Evolutionary conservation across 306 rosid genomes (phyloP), one percentile per base, ranked within the genome.

Genomic region (Lagenaria siceraria): DNA sequence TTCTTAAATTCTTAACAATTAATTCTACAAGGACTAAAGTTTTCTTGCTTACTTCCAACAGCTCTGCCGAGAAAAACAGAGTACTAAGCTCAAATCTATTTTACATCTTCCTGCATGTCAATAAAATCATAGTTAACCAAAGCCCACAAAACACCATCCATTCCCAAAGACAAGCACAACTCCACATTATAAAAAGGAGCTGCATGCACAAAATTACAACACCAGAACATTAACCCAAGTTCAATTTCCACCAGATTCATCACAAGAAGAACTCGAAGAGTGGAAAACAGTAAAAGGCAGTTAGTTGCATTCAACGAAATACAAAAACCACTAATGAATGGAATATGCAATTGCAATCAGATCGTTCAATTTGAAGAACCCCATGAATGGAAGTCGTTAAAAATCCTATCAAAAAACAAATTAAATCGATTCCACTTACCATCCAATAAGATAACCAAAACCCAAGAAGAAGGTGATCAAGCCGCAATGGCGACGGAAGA

Each of bases 371-470:
- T 51, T 38, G 5, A 68, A 69, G 10, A 69, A 14, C 7, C 36
- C 54, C 54, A 42, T 68, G 0, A 68, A 68, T 38, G 15, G 10
- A 36, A 36, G 4, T 4, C 72, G 7, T 5, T 13, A 12, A 5
- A n/a, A 66, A 66, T 1, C 19, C 2, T 4, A 40, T 66, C 6
- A 66, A 0, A 66, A 40, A 33, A 3, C 43, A 9, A 33, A 33
- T 14, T 7, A 0, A 35, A 19, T 1, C 14, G 46, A 51, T 15
- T 51, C n/a, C 21, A 6, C 40, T 7, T 85, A 86, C 96, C 99
- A 95, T 56, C 88, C 97, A 79, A 95, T 83, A 82, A 95, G 97
- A 81, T 95, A 95, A 6, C 93, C 97, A 80, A 95, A 92, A 60
- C 96, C 93, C 72, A 87, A 21, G 58, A 90, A 78, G 86, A 90